Base-by-base conservation (phyloP, 805 yeast genomes). In the Candida glaebosa region DNA sequence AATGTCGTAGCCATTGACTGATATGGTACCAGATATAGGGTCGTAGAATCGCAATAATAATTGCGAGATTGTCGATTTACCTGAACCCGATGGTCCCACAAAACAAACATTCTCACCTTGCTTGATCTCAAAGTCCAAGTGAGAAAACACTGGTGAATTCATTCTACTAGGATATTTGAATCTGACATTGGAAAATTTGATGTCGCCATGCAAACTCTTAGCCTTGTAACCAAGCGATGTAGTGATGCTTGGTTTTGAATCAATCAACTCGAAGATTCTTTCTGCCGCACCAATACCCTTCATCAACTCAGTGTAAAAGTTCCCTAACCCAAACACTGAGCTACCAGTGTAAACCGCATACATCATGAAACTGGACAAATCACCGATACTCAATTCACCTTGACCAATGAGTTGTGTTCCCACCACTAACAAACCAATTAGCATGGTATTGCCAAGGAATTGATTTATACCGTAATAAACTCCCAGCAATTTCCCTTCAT, bases 21-120 rank as follows among this genome's bases (percentile, higher is more conserved):
- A 51, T 25, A 91, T 79, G 5, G 61, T 52, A 18, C 98, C 98
- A 0, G 59, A 45, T 9, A 58, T 57, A 2, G 95, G 90, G 53
- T 89, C 96, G 61, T 91, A 91, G 57, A 86, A 87, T 44, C 98
- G 71, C 51, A 90, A 63, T 34, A 91, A 64, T 39, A 91, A 65
- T 39, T 90, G 87, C 5, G 90, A 75, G 2, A 91, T 78, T 0
- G 97, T 90, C 14, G 96, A 87, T 60, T 91, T 91, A 18, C 98
- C 98, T 46, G 96, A 86, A 1, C 98, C 98, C 25, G 95, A 84
- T n/a, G 96, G 96, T 2, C 98, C 98, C 14, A 90, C 97, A 44
- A 91, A 80, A 58, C 97, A 90, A 12, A 90, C 81, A 53, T 91
- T 91, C 51, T 87, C 90, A 10, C 97, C 97, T 25, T 85, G 80